Percentiles rank a stretch among this genome's conserved stretches.
These are phyloP conservation scores for Cynara cardunculus DNA, from an alignment of 129 eudicot genomes.

Conservation along the genomic window DNA sequence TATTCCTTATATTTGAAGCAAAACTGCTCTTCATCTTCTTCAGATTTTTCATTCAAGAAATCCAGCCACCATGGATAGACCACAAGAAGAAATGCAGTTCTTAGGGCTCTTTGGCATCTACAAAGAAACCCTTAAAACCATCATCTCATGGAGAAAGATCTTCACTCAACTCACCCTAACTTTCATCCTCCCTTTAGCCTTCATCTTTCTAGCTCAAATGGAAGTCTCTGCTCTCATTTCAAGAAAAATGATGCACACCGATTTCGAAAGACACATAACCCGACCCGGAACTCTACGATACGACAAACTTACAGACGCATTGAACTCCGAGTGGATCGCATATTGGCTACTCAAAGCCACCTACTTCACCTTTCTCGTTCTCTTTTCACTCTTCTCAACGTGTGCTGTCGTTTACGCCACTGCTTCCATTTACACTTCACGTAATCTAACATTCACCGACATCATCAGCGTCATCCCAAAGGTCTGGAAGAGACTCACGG, in stretches of 20 bases:
- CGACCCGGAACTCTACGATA: conserved; percentile 23
- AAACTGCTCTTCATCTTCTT: not conserved
- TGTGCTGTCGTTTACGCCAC: conserved; percentile 62
- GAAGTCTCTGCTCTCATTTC: conserved; percentile 31
- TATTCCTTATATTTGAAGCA: not conserved
- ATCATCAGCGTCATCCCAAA: conserved; percentile 41
- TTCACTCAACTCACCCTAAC: conserved; percentile 55
- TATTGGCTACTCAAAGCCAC: conserved; percentile 27
- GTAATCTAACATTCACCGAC: conserved; percentile 5
- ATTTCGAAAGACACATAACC: conserved; percentile 19
- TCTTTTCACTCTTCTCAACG: conserved; percentile 60
- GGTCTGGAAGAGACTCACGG: conserved; percentile 61
- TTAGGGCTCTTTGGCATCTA: conserved; percentile 59
- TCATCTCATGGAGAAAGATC: conserved; percentile 39
- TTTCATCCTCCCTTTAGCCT: conserved; percentile 57
- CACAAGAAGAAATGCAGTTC: conserved; percentile 68
- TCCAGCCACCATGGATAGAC: conserved; percentile 43
- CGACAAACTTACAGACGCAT: conserved; percentile 12
- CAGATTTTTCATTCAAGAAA: conserved; percentile 3
- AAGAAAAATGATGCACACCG: conserved; percentile 5
- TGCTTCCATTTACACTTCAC: conserved; percentile 41
- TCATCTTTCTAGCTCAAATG: conserved; percentile 46
- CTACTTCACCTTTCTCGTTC: conserved; percentile 32
- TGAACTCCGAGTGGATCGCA: conserved; percentile 28
- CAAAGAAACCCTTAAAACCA: conserved; percentile 49